Conservation (phyloP, 768 basidiomycete genomes). For the Hirschioporus abietinus region DNA sequence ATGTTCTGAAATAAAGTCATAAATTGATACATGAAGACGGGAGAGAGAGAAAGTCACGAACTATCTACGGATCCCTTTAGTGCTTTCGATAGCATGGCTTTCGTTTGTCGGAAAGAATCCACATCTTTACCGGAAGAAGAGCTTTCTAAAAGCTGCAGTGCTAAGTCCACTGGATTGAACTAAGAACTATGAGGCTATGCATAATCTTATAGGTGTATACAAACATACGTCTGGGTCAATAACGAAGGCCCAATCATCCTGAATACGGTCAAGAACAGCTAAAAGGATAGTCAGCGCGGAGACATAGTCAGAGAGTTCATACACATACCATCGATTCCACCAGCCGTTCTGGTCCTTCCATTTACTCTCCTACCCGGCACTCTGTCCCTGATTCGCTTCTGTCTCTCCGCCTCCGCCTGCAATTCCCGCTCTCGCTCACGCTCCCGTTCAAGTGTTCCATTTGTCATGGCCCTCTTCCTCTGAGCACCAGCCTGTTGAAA, state of each 20-base stretch:
- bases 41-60: slow-evolving; percentile 33
- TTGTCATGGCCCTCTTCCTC: slow-evolving; percentile 45
- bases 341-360: slow-evolving; percentile 49
- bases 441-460: slow-evolving; percentile 48
- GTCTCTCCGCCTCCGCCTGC: slow-evolving; percentile 59
- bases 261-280: slow-evolving; percentile 85
- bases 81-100: slow-evolving; percentile 70
- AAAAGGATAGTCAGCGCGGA: slow-evolving; percentile 3
- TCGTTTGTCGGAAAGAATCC: slow-evolving; percentile 70
- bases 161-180: slow-evolving; percentile 94
- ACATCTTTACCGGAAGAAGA: slow-evolving; percentile 69
- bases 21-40: slow-evolving; percentile 11
- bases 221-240: slow-evolving; percentile 68
- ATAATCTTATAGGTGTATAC: slow-evolving; percentile 8
- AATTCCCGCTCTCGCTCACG: slow-evolving; percentile 54
- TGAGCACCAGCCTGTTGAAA: slow-evolving; percentile 61
- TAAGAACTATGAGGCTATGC: slow-evolving; percentile 25
- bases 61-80: slow-evolving; percentile 87
- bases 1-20: slow-evolving; percentile 49
- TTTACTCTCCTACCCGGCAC: slow-evolving; percentile 51
- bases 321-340: slow-evolving; percentile 79
- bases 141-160: slow-evolving; percentile 81
- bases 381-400: slow-evolving; percentile 65
- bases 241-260: slow-evolving; percentile 87
- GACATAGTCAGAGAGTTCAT: neutral